Evolutionary conservation across 352 stramenopile genomes (phyloP), one percentile per base, ranked within the genome.

Genomic region (Phytopythium helicoides): DNA sequence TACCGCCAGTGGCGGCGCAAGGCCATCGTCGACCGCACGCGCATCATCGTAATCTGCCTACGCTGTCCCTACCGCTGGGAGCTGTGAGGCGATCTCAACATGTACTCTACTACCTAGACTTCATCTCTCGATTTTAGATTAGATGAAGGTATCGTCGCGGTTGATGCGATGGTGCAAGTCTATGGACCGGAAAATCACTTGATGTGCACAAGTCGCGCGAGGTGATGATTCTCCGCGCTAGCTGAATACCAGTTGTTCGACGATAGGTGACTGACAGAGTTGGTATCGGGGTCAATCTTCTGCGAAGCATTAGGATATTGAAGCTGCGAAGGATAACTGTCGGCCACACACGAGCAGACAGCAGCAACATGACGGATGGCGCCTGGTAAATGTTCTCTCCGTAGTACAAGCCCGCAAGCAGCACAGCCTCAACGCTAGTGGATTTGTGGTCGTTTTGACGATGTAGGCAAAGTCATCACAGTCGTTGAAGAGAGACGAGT

Each of bases 1-100:
- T 92, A 94, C 47, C 75, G 84, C 39, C 81, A 92, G 58, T 89
- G 81, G 70, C 81, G 84, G 11, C 81, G 84, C 50, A 92, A 94
- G 57, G 81, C 84, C 16, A 84, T 91, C 23, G 84, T 92, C 33
- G 84, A 94, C 60, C 84, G 84, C 58, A 85, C 76, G 46, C 83
- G 84, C 19, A 89, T 94, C 41, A 84, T 94, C 54, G 70, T 94
- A 52, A 73, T 92, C 53, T 94, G 84, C 44, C 64, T 84, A 8
- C 62, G 74, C 42, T 94, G 84, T 67, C 77, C 81, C 4, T 83
- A 87, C 51, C 78, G 74, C 38, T 92, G 84, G 84, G 81, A 94
- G 44, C 50, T 94, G 21, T 94, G 66, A 82, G 18, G 1, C 1
- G 39, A 23, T n/a, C 12, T 12, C 18, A 23, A 16, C 22, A 33